Conservation (phyloP, 2,329 filamentous ascomycete genomes). For the Thyridium curvatum region DNA sequence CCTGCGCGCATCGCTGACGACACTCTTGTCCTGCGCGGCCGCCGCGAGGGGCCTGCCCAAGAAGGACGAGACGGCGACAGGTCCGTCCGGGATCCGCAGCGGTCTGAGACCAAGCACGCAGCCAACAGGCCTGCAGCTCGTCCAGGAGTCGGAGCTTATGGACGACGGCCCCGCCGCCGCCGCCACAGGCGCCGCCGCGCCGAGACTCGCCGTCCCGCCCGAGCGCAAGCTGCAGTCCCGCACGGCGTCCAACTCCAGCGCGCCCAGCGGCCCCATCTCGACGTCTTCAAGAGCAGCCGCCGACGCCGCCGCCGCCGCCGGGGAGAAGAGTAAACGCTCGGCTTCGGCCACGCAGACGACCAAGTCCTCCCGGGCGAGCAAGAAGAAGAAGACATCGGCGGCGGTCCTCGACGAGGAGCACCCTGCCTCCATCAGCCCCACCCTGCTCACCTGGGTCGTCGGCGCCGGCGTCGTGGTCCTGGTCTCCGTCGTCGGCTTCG, state of each 20-base stretch:
- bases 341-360: conserved; percentile 22
- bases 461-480: conserved; percentile 62
- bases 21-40: conserved; percentile 87
- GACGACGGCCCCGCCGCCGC: conserved; percentile 18
- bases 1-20: conserved; percentile 87
- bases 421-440: conserved; percentile 46
- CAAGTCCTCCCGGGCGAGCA: conserved; percentile 39
- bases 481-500: conserved; percentile 62
- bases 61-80: conserved; percentile 30
- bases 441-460: conserved; percentile 58
- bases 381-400: conserved; percentile 49
- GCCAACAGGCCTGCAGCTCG: conserved; percentile 52
- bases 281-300: conserved; percentile 12
- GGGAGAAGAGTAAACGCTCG: conserved; percentile 44
- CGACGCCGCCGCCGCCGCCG: conserved; percentile 13
- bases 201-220: conserved; percentile 6
- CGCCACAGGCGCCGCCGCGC: conserved; percentile 12
- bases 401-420: conserved; percentile 26
- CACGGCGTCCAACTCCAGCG: conserved; percentile 21
- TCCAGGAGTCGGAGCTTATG: conserved; percentile 55
- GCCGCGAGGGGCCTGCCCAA: conserved; percentile 80
- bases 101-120: conserved; percentile 41
- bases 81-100: conserved; percentile 23
- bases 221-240: conserved; percentile 7
- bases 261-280: conserved; percentile 18